Conservation (phyloP, 208 protist genomes). For the Blechomonas ayalai region DNA sequence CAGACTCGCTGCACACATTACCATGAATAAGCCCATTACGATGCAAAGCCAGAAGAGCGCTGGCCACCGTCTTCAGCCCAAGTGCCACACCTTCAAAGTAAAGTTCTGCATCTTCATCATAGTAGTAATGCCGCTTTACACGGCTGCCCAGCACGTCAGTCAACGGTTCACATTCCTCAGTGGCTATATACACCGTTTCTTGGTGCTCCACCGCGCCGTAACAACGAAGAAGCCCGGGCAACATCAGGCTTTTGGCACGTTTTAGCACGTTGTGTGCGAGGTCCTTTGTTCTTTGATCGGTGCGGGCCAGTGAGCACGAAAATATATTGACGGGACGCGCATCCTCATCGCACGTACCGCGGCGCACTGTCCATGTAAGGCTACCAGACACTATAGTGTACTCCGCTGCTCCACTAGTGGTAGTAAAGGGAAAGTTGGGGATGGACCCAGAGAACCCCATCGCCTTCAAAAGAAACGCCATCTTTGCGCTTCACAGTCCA, state of each 20-base stretch:
- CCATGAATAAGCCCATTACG: constrained; percentile 69
- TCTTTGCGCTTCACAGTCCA: too few relatives aligned
- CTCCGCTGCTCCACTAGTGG: constrained; percentile 3
- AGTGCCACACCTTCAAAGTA: constrained; percentile 47
- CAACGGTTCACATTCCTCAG: constrained; percentile 61
- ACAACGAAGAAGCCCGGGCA: constrained; percentile 71
- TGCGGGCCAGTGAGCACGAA: constrained; percentile 14
- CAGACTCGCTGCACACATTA: constrained; percentile 52
- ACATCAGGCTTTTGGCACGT: constrained; percentile 59
- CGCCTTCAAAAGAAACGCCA: constrained; percentile 69
- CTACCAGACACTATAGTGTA: constrained; percentile 3
- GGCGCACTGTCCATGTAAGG: constrained; percentile 41
- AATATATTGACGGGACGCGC: constrained; percentile 51
- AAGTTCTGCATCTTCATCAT: constrained; percentile 4
- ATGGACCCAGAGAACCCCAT: constrained; percentile 54
- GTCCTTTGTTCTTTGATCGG: constrained; percentile 8
- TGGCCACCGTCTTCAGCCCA: constrained; percentile 42
- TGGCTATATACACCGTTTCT: constrained; percentile 77
- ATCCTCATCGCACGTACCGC: constrained; percentile 38
- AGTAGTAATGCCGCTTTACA: constrained; percentile 15
- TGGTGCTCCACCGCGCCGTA: constrained; percentile 57
- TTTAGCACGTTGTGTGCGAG: constrained; percentile 61
- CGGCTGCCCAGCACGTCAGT: constrained; percentile 22
- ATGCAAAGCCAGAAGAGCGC: constrained; percentile 61
- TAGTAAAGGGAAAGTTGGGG: constrained; percentile 71